These are phyloP conservation scores for Boletus rufocinnamomeus DNA, from an alignment of 768 basidiomycete genomes.

Conservation along the genomic window DNA sequence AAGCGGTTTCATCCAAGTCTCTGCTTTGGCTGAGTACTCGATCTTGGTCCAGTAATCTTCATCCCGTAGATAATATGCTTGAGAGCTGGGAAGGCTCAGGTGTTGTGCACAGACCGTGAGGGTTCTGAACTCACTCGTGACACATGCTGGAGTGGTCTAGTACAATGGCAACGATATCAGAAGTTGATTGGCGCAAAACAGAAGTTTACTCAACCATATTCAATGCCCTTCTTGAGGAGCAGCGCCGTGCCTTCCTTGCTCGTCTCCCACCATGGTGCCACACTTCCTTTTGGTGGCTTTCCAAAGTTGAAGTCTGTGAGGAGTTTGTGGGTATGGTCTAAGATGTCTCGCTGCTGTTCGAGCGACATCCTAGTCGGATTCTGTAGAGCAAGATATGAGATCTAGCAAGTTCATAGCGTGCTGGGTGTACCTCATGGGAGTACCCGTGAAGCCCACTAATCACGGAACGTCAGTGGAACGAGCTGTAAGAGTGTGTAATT, in stretches of 20 bases:
- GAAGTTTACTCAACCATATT: constrained; percentile 57
- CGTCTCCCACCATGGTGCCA: constrained; percentile 83
- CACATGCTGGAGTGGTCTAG: constrained; percentile 62
- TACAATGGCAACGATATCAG: constrained; percentile 5
- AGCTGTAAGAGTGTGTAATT: not conserved
- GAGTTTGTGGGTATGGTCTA: constrained; percentile 65
- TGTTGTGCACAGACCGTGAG: not conserved
- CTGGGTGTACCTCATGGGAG: constrained; percentile 56
- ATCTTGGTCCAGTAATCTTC: constrained; percentile 76
- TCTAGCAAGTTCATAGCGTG: not conserved
- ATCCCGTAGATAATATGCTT: constrained; percentile 69
- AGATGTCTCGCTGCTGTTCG: constrained; percentile 70
- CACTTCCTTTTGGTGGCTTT: constrained; percentile 58
- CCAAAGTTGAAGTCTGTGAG: constrained; percentile 67
- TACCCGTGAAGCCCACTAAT: constrained; percentile 66
- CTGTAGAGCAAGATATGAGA: constrained; percentile 29
- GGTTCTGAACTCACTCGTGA: constrained; percentile 41
- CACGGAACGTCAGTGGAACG: not conserved
- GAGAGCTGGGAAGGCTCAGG: constrained; percentile 40
- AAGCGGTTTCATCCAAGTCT: constrained; percentile 77
- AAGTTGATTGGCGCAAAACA: not conserved
- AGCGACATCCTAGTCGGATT: constrained; percentile 61
- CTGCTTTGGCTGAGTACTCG: constrained; percentile 56
- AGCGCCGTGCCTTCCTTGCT: constrained; percentile 65
- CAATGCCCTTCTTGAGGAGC: constrained; percentile 69